phyloP scores from a whole-genome alignment of 345 rosid species.

The Microthlaspi erraticum region DNA sequence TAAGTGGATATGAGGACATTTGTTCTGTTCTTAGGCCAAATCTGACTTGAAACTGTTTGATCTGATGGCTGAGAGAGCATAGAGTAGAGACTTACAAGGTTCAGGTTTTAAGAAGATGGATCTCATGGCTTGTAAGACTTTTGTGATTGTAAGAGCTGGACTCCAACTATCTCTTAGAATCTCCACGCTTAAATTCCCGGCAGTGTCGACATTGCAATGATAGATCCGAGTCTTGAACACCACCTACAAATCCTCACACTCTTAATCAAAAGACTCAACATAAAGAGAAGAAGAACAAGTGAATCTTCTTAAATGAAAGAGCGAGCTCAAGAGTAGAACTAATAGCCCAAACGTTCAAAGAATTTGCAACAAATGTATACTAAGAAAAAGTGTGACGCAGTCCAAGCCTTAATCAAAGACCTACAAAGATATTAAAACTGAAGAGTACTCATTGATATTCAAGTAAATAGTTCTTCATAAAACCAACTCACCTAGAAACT shows the following conservation, averaged over 20 bases:
- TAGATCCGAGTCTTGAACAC: conserved; percentile 85
- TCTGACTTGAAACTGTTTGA: conserved; percentile 4
- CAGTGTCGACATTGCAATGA: conserved; percentile 85
- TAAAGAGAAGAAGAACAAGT: not conserved
- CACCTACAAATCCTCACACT: conserved; percentile 55
- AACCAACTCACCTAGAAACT: conserved; percentile 1
- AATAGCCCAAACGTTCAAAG: not conserved
- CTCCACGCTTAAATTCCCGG: conserved; percentile 71
- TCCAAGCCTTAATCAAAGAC: not conserved
- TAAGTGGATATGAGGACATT: no score
- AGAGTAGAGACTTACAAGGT: conserved; percentile 56
- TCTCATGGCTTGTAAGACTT: conserved; percentile 78
- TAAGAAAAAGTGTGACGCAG: conserved; percentile 7
- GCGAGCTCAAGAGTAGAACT: not conserved
- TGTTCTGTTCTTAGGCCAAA: not conserved
- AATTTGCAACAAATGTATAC: not conserved
- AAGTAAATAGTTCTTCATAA: conserved; percentile 16
- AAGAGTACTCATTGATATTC: not conserved
- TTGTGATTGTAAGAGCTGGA: conserved; percentile 85
- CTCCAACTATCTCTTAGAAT: conserved; percentile 90
- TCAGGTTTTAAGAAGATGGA: conserved; percentile 79
- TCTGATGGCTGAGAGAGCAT: not conserved
- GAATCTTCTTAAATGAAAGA: not conserved
- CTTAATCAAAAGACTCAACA: conserved; percentile 29
- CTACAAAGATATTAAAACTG: not conserved